Base-by-base conservation (phyloP, 2,329 filamentous ascomycete species). In the Periconia macrospinosa region DNA sequence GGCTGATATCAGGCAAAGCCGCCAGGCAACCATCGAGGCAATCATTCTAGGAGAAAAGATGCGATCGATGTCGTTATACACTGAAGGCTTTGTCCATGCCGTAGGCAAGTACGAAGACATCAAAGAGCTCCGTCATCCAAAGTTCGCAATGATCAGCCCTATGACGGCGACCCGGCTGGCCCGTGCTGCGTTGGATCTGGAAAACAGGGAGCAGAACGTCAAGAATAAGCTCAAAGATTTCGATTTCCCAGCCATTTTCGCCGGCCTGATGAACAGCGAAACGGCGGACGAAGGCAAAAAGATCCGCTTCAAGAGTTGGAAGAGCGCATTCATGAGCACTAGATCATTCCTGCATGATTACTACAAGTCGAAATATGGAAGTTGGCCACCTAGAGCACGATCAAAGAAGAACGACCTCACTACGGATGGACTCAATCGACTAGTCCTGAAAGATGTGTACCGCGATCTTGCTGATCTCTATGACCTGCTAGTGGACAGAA, bases 331-430 rank as follows among this genome's bases (percentile, higher is more conserved):
- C 69, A 76, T 83, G 54, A 85, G 84, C 52, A 91, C 92, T 80
- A 83, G 91, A 40, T 84, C 85, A 40, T 91, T 92, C 68, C 83
- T 88, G 17, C 78, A 92, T 47, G 78, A 81, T 58, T 87, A 92
- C 71, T 95, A 87, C 67, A 85, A 86, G 58, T 73, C 81, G 47
- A 81, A 83, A 45, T 88, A 87, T 65, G 87, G 87, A n/a, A 81
- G 86, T 30, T 90, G 93, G 93, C 92, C 94, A 2, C 93, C 94
- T 9, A 96, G 94, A 72, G 91, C 92, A 1, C 89, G 84, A 65
- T 93, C 87, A 63, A 96, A 95, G 81, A 96, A 95, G 82, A 96
- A 96, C 69, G 84, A 87, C 1, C 91, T 96, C 59, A 87, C 89
- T 27, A 91, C 92, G 62, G 90, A 86, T 61, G 93, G 93, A 0